Base-by-base conservation (phyloP, 2,329 filamentous ascomycete genomes). In the Parastagonospora nodorum region DNA sequence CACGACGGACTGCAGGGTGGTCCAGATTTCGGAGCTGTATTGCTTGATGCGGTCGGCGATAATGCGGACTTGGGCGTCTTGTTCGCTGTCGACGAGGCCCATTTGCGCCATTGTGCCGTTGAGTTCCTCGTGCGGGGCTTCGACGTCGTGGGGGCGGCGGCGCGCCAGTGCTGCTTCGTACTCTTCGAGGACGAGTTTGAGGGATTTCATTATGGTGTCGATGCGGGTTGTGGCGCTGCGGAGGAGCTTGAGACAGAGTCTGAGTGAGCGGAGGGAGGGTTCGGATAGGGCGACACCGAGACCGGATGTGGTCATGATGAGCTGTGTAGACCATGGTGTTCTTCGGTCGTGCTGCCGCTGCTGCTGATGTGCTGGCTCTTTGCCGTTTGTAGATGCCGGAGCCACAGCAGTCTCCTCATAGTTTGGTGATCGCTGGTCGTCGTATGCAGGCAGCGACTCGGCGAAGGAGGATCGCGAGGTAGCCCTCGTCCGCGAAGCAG, bases 241-340 rank as follows among this genome's bases (percentile, higher is more conserved):
- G 40, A 97, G 78, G 81, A 92, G 89, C 19, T 83, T 82, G 2
- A 97, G 78, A 57, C 92, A 97, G 64, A 91, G 93, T 63, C 90
- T 91, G 36, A 99, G 78, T 54, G 88, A 94, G 44, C 87, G 84
- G 8, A 97, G 77, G 16, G 90, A 96, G 66, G 94, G 88, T 14
- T 95, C 88, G 64, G 89, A 95, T 82, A 99, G 91, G 1, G 94
- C 92, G 12, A 96, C 88, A 57, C 92, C 92, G 1, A 97, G 82
- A 0, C 92, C 93, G 0, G 92, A 96, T 0, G 93, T 97, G 5
- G 90, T 92, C 71, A 96, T 89, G 60, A 96, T 89, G 14, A 97
- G 79, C 11, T 92, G 86, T 9, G 89, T 90, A 54, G 89, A 90
- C 91, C 92, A 95, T 35, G 79, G 81, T 9, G 66, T 80, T 24